These are phyloP conservation scores for Thecaphora thlaspeos DNA, from an alignment of 1,284 basidiomycete genomes.

Conservation along the genomic window DNA sequence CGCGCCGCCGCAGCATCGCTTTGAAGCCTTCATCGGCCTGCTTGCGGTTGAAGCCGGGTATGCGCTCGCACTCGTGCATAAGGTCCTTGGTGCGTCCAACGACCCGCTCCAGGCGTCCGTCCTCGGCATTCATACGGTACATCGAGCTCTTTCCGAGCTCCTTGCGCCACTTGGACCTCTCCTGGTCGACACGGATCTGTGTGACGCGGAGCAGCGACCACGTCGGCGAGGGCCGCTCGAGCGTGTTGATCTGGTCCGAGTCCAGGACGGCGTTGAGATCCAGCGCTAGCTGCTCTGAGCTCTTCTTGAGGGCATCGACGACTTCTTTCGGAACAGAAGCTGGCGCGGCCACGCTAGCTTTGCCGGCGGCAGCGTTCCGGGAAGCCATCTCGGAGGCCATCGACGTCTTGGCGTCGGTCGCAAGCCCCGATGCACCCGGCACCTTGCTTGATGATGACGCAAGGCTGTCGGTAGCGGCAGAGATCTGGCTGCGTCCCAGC, in stretches of 20 bases:
- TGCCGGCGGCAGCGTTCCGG: background rate
- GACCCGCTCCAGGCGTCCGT: constrained; percentile 25
- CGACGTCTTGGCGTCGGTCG: background rate
- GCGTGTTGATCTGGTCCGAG: constrained; percentile 34
- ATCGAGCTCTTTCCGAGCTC: constrained; percentile 27
- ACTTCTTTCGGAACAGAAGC: constrained; percentile 12
- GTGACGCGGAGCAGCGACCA: constrained; percentile 40
- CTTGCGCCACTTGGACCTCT: constrained; percentile 39
- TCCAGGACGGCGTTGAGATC: constrained; percentile 27
- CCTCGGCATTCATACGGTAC: constrained; percentile 15
- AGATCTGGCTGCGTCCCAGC: constrained; percentile 12
- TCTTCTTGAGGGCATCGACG: constrained; percentile 11
- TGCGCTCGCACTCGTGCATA: constrained; percentile 45
- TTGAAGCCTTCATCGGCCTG: constrained; percentile 36
- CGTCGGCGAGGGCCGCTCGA: constrained; percentile 45
- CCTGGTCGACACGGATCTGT: constrained; percentile 49
- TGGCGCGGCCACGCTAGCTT: background rate
- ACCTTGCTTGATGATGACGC: constrained; percentile 3
- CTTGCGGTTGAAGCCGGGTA: constrained; percentile 41
- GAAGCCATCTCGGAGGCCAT: background rate
- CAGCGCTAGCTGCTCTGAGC: constrained; percentile 10
- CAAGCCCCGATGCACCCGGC: constrained; percentile 11
- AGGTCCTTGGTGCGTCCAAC: constrained; percentile 35
- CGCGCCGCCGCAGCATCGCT: constrained; percentile 40
- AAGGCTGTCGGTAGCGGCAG: constrained; percentile 9